Base-by-base conservation (phyloP, 2,329 filamentous ascomycete genomes). In the Exophiala bonariae region DNA sequence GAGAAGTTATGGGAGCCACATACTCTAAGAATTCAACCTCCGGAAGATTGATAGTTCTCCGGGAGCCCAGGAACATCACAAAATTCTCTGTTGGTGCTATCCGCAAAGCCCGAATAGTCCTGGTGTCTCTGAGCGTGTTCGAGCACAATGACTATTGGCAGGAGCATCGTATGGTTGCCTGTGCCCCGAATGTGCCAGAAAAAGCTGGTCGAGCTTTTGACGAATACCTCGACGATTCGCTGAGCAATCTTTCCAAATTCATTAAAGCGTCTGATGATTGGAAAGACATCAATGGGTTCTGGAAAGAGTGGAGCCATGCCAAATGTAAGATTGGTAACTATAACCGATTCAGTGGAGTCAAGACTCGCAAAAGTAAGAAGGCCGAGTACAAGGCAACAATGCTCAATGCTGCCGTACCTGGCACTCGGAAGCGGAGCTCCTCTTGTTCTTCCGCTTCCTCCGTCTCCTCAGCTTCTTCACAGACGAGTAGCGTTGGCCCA, bases 71-170 rank as follows among this genome's bases (percentile, higher is more conserved):
- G 2, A 10, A 7, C 23, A 18, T 10, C 33, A 23, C 14, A 19
- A 37, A 36, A 18, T 20, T 13, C 9, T 17, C 5, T 33, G 23
- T n/a, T n/a, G n/a, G n/a, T n/a, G n/a, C n/a, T n/a, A n/a, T n/a
- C 35, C 10, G 28, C 33, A 4, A 3, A 52, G 76, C 79, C 2
- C 72, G 75, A 37, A 77, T 85, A 33, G 67, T 86, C 20, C 64
- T 86, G 17, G 66, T 79, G 3, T 72, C 74, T n/a, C 79, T 74
- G 63, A 63, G 59, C 1, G 42, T 85, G 0, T 68, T 83, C 19
- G 66, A 69, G 1, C 66, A 67, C 4, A 59, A 67, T 0, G 47
- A 55, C 0, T 86, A 85, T 50, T 69, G 78, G 22, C 58, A 70
- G 1, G 65, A 67, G 16, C 56, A 85, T 22, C 74, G 78, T 7